These are phyloP conservation scores for Akanthomyces muscarius DNA, from an alignment of 2,329 filamentous ascomycete genomes.

Conservation along the genomic window DNA sequence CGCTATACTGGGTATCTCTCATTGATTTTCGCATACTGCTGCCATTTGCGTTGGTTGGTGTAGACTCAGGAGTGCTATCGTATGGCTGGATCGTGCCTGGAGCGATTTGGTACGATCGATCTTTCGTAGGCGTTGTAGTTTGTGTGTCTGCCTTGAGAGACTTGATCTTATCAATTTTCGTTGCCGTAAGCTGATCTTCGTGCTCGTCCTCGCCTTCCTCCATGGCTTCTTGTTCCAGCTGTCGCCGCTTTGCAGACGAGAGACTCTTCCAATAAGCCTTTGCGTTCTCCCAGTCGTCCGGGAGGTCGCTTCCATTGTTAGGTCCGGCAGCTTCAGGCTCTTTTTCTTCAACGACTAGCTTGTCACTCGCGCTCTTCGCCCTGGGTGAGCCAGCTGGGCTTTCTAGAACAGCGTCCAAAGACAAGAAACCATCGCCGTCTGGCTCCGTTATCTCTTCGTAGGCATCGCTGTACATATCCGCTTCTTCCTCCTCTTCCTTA, in stretches of 20 bases:
- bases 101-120: constrained; percentile 39
- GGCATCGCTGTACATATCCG: constrained; percentile 67
- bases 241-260: constrained; percentile 57
- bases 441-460: constrained; percentile 66
- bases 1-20: constrained; percentile 13
- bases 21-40: constrained; percentile 22
- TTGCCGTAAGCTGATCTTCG: background rate
- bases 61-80: constrained; percentile 15
- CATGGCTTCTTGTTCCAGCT: constrained; percentile 55
- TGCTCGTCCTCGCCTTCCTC: constrained; percentile 44
- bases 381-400: constrained; percentile 41
- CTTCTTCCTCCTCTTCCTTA: constrained; percentile 43
- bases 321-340: constrained; percentile 7
- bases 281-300: constrained; percentile 61
- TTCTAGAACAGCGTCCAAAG: constrained; percentile 67
- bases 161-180: background rate
- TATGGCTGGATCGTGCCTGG: constrained; percentile 29
- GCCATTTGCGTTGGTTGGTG: background rate
- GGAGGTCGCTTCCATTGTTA: background rate
- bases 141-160: constrained; percentile 26
- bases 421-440: constrained; percentile 65
- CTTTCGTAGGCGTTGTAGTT: constrained; percentile 17
- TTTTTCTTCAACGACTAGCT: background rate
- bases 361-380: background rate
- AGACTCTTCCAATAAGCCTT: constrained; percentile 68